Evolutionary conservation across 768 basidiomycete genomes (phyloP).

Genomic region (Lactarius akahatsu): DNA sequence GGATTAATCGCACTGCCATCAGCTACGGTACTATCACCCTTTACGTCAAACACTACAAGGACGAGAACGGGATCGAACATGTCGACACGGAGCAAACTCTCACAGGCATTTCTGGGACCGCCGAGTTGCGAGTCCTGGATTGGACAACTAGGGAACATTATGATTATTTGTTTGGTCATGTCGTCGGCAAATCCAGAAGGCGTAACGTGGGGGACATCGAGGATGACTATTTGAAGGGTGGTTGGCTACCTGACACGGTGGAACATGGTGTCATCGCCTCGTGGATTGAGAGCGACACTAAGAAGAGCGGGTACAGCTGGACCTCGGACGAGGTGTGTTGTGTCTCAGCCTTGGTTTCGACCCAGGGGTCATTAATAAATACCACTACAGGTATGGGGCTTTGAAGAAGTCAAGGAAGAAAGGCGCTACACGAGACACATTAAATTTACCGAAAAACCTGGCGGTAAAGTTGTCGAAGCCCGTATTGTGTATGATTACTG

Average conservation of each 20-base stretch:
- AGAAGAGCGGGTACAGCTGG: constrained; percentile 61
- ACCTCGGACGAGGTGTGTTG: constrained; percentile 55
- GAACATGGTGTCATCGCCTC: constrained; percentile 39
- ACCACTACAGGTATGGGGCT: constrained; percentile 23
- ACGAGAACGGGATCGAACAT: constrained; percentile 56
- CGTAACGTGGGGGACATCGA: constrained; percentile 35
- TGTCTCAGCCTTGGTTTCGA: neutral
- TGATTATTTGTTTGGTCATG: constrained; percentile 60
- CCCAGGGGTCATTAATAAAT: neutral
- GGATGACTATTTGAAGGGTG: constrained; percentile 40
- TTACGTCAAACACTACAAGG: constrained; percentile 57
- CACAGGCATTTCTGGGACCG: constrained; percentile 56
- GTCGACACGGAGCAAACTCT: constrained; percentile 63
- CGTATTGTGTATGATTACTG: constrained; percentile 32
- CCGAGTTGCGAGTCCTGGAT: constrained; percentile 53
- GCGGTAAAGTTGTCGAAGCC: constrained; percentile 24
- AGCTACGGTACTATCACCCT: constrained; percentile 56
- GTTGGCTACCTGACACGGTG: constrained; percentile 43
- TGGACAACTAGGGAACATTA: constrained; percentile 50
- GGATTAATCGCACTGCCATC: constrained; percentile 67
- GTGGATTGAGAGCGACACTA: constrained; percentile 54
- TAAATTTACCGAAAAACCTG: constrained; percentile 16
- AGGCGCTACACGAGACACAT: constrained; percentile 21
- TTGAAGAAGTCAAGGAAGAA: constrained; percentile 24
- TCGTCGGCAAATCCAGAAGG: constrained; percentile 44